These are phyloP conservation scores for Cyclocybe aegerita DNA, from an alignment of 768 basidiomycete genomes.

Conservation along the genomic window DNA sequence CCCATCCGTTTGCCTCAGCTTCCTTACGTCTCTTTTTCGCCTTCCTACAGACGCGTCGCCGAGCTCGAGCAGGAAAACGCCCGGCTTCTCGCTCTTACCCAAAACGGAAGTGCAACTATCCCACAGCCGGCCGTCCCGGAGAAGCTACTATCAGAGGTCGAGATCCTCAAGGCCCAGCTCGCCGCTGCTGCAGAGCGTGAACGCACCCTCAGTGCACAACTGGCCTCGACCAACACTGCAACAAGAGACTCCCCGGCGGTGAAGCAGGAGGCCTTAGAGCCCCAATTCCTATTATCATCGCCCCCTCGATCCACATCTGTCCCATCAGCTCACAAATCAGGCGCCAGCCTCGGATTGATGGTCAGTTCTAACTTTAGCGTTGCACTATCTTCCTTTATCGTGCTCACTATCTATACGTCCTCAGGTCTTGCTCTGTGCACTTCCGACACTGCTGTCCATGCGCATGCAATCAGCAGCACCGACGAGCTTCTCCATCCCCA, in stretches of 20 bases:
- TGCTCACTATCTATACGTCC: conserved; percentile 16
- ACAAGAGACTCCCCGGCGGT: conserved; percentile 36
- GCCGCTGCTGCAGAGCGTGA: conserved; percentile 67
- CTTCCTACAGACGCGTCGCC: conserved; percentile 66
- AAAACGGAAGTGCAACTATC: conserved; percentile 32
- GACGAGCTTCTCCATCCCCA: conserved; percentile 55
- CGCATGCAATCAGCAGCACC: conserved; percentile 56
- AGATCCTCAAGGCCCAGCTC: conserved; percentile 64
- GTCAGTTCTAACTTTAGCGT: conserved; percentile 36
- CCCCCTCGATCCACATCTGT: conserved; percentile 35
- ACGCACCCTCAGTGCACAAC: conserved; percentile 61
- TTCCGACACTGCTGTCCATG: conserved; percentile 73
- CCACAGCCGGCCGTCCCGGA: conserved; percentile 22
- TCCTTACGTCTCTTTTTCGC: conserved; percentile 12
- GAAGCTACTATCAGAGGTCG: conserved; percentile 57
- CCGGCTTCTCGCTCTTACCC: conserved; percentile 61
- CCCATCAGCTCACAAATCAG: conserved; percentile 54
- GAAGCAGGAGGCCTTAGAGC: conserved; percentile 62
- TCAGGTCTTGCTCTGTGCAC: conserved; percentile 76
- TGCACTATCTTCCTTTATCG: conserved; percentile 5
- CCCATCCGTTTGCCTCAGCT: conserved; percentile 9
- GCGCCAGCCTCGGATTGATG: conserved; percentile 71
- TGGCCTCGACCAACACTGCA: conserved; percentile 31
- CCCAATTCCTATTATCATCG: conserved; percentile 44
- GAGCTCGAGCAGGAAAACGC: conserved; percentile 86